phyloP scores from a whole-genome alignment of 257 asterid genomes.

The Penstemon eatonii region DNA sequence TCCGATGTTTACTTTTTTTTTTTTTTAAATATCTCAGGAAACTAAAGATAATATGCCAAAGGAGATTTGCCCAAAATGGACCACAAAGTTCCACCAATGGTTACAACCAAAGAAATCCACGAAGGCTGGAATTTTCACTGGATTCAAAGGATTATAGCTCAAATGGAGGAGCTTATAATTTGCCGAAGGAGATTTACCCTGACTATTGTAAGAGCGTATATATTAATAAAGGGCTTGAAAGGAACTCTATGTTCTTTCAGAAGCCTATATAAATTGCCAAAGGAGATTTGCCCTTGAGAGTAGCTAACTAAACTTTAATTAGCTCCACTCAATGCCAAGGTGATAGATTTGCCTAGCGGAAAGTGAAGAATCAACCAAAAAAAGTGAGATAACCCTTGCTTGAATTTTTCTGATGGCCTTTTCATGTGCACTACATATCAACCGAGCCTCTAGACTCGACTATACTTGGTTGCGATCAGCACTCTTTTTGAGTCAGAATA shows the following conservation, averaged over 20 bases:
- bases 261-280: constrained; percentile 47
- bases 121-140: constrained; percentile 8
- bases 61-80: constrained; percentile 69
- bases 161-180: constrained; percentile 40
- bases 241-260: constrained; percentile 35
- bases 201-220: constrained; percentile 25
- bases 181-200: constrained; percentile 75
- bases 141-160: neutral
- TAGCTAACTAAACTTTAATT: constrained; percentile 27
- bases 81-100: constrained; percentile 27
- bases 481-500: constrained; percentile 14
- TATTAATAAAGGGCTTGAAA: constrained; percentile 34
- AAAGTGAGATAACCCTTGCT: constrained; percentile 21
- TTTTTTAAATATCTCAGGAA: constrained; percentile 49
- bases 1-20: neutral
- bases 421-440: constrained; percentile 17
- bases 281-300: constrained; percentile 61
- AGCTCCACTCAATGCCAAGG: constrained; percentile 40
- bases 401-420: constrained; percentile 28
- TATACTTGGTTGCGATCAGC: constrained; percentile 31
- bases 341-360: constrained; percentile 29
- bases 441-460: constrained; percentile 5
- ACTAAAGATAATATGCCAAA: constrained; percentile 78
- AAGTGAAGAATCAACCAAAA: constrained; percentile 27
- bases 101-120: constrained; percentile 18